phyloP scores from a whole-genome alignment of 192 early-diverging fungal species.

The Backusella australiensis region DNA sequence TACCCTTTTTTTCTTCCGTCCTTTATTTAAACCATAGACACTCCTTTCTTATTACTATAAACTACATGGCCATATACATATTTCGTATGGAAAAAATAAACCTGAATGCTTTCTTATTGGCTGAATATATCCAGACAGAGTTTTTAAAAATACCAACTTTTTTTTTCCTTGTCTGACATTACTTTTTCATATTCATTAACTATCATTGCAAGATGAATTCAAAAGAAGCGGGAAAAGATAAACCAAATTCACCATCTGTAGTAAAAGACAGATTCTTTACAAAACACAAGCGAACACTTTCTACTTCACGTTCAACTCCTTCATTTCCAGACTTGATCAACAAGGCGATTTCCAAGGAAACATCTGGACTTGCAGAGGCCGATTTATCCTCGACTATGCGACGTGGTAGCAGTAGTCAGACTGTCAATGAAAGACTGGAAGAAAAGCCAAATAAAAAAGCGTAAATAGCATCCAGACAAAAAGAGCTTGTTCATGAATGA shows the following conservation, averaged over 20 bases:
- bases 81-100: background rate
- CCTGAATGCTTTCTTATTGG: background rate
- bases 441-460: background rate
- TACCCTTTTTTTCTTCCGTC: background rate
- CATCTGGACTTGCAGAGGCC: background rate
- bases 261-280: background rate
- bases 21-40: background rate
- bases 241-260: background rate
- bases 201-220: background rate
- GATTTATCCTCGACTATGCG: conserved; percentile 11
- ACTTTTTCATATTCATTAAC: background rate
- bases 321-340: conserved; percentile 12
- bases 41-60: background rate
- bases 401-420: conserved; percentile 12
- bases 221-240: background rate
- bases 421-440: background rate
- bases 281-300: background rate
- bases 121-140: background rate
- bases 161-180: background rate
- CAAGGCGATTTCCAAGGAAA: background rate
- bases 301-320: conserved; percentile 3
- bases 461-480: background rate
- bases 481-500: background rate
- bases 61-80: background rate
- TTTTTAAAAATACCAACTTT: background rate